A percentile compares a stretch with the other conserved stretches of the same genome.
Evolutionary conservation across 345 rosid genomes (phyloP).

Genomic region (Hevea brasiliensis): DNA sequence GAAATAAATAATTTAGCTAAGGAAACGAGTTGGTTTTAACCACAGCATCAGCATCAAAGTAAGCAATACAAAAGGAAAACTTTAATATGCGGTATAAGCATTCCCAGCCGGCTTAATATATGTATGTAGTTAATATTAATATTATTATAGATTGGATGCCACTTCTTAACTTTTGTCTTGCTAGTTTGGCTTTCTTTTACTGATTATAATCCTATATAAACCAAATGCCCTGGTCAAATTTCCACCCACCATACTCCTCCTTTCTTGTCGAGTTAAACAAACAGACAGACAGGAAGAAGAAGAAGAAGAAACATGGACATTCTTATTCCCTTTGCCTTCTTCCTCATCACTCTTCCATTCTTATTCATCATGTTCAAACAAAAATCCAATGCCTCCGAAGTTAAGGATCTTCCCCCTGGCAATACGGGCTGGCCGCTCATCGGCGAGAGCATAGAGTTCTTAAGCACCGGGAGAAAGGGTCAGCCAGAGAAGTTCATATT

Average conservation of each 20-base stretch:
- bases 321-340: conserved; percentile 6
- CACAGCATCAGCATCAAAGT: too few species aligned
- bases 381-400: conserved; percentile 11
- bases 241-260: too few species aligned
- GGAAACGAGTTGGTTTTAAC: too few species aligned
- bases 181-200: neutral
- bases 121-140: too few species aligned
- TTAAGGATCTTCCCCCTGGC: conserved; percentile 42
- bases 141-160: neutral
- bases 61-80: too few species aligned
- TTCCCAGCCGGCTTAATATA: neutral
- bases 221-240: neutral
- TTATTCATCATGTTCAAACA: conserved; percentile 19
- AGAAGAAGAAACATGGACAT: too few species aligned
- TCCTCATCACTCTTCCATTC: conserved; percentile 5
- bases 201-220: neutral
- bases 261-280: too few species aligned
- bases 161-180: conserved; percentile 2
- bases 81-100: too few species aligned
- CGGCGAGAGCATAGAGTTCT: conserved; percentile 41
- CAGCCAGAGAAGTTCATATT: conserved; percentile 39
- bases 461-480: conserved; percentile 38
- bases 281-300: too few species aligned
- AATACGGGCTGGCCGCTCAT: conserved; percentile 30
- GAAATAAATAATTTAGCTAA: too few species aligned